Conservation (phyloP, 306 rosid species). For the Quercus gilva region DNA sequence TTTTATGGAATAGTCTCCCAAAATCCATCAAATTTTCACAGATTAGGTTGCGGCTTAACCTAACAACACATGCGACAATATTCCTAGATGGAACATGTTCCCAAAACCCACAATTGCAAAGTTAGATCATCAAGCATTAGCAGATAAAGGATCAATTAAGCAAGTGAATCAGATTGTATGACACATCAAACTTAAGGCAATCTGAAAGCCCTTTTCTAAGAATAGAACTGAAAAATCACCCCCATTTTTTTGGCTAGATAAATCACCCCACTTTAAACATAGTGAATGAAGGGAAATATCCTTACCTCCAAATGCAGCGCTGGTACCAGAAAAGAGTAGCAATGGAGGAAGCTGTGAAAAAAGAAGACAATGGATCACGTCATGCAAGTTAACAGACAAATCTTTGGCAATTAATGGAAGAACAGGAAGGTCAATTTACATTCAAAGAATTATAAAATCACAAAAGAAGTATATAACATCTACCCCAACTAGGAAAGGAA, state of each 20-base stretch:
- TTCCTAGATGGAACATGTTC: no score
- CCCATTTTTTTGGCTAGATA: background rate
- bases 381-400: constrained; percentile 7
- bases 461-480: constrained; percentile 7
- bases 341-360: constrained; percentile 72
- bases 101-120: no score
- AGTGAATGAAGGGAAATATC: background rate
- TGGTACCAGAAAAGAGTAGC: constrained; percentile 67
- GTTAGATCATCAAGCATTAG: no score
- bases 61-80: no score
- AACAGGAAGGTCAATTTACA: constrained; percentile 1
- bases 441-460: constrained; percentile 1
- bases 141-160: no score
- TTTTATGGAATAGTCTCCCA: no score
- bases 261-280: background rate
- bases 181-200: background rate
- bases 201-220: background rate
- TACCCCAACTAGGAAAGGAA: constrained; percentile 91
- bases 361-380: constrained; percentile 13
- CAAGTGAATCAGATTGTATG: no score
- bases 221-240: background rate
- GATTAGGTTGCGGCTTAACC: no score
- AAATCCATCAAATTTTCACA: no score
- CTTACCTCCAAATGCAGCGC: constrained; percentile 94
- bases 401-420: background rate